phyloP scores from a whole-genome alignment of 352 stramenopile genomes.

The Globisporangium sylvaticum region DNA sequence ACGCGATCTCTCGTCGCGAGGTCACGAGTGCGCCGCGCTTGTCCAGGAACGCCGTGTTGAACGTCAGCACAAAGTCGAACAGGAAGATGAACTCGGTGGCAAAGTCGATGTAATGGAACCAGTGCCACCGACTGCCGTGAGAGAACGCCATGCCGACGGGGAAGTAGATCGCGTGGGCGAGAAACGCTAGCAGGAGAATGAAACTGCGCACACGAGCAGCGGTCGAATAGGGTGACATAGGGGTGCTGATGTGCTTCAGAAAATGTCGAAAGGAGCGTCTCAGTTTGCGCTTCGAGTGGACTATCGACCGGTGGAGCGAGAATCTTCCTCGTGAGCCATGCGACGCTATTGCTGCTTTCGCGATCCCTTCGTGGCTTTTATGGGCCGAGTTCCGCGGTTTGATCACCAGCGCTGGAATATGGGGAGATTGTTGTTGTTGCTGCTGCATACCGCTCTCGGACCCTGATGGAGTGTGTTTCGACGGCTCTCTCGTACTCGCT shows the following conservation, averaged over 20 bases:
- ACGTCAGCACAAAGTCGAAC: conserved; percentile 24
- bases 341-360: background rate
- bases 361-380: background rate
- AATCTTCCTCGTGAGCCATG: background rate
- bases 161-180: conserved; percentile 31
- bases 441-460: background rate
- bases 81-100: conserved; percentile 16
- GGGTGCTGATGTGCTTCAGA: background rate
- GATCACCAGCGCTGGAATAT: background rate
- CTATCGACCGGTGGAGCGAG: conserved; percentile 5
- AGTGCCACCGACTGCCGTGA: background rate
- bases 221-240: conserved; percentile 33
- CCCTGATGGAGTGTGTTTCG: background rate
- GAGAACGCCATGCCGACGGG: conserved; percentile 36
- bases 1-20: conserved; percentile 20
- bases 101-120: background rate
- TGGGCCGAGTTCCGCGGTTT: background rate
- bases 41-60: conserved; percentile 34
- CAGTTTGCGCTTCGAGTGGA: background rate
- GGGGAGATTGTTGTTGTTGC: background rate
- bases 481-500: background rate
- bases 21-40: conserved; percentile 21
- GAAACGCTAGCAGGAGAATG: conserved; percentile 21
- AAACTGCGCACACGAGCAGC: conserved; percentile 23
- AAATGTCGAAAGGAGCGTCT: background rate